Conservation (phyloP, 2,329 filamentous ascomycete genomes). For the Claviceps paspali region DNA sequence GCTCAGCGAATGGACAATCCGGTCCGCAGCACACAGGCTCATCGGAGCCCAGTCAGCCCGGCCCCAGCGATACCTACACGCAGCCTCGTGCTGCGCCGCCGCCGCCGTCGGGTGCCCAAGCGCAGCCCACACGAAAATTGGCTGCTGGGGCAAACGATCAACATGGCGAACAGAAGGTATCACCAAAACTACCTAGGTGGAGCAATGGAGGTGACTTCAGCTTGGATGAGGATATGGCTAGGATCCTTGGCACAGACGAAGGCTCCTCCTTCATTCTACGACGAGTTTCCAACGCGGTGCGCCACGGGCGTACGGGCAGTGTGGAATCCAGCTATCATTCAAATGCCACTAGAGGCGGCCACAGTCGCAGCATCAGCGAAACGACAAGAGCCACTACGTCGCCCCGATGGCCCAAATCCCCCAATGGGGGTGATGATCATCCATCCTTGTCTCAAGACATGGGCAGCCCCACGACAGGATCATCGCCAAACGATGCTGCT, state of each 20-base stretch:
- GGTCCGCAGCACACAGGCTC: neutral
- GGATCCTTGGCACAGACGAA: conserved; percentile 69
- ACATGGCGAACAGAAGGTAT: conserved; percentile 31
- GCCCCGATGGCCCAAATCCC: conserved; percentile 55
- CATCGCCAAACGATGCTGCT: conserved; percentile 49
- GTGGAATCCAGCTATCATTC: conserved; percentile 36
- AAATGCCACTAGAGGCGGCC: conserved; percentile 27
- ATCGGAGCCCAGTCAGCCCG: conserved; percentile 7
- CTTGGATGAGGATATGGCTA: conserved; percentile 89
- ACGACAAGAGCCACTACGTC: conserved; percentile 50
- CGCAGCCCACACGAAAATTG: conserved; percentile 29
- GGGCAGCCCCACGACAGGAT: conserved; percentile 54
- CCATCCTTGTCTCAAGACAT: conserved; percentile 38
- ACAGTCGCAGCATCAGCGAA: conserved; percentile 50
- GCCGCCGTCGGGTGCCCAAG: conserved; percentile 24
- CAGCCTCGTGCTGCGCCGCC: conserved; percentile 40
- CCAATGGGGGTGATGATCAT: conserved; percentile 37
- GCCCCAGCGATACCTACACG: conserved; percentile 36
- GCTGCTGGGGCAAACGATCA: conserved; percentile 27
- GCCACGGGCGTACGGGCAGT: conserved; percentile 81
- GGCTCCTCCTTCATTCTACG: conserved; percentile 66
- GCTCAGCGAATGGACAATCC: conserved; percentile 4
- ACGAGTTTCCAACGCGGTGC: conserved; percentile 82
- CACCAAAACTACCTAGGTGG: conserved; percentile 56
- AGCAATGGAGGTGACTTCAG: conserved; percentile 77